Evolutionary conservation across 2,329 filamentous ascomycete genomes (phyloP).

Genomic region (Corynespora cassiicola): DNA sequence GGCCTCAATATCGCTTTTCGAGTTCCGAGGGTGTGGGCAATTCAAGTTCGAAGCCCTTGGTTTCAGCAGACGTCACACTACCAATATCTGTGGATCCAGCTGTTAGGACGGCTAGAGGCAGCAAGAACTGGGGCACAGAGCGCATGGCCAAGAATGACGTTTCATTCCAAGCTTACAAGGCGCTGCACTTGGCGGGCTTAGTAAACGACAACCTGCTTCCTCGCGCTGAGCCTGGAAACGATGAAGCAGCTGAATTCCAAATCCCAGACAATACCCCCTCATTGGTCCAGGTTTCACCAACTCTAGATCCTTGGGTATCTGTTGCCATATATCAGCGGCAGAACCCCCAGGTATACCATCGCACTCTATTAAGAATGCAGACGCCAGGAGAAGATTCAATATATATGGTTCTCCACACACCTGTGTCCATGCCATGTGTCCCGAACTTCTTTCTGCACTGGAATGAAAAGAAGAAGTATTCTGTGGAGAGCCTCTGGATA

Average conservation of each 20-base stretch:
- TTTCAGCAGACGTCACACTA: constrained; percentile 70
- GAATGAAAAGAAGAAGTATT: constrained; percentile 34
- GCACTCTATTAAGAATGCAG: constrained; percentile 22
- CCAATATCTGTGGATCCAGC: constrained; percentile 72
- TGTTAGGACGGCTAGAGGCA: constrained; percentile 62
- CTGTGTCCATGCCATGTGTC: constrained; percentile 24
- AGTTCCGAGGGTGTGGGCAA: no score
- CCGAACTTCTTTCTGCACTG: constrained; percentile 33
- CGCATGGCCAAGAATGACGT: constrained; percentile 79
- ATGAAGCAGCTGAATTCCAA: constrained; percentile 26
- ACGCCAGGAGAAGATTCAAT: constrained; percentile 16
- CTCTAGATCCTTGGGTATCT: constrained; percentile 38
- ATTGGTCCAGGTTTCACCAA: constrained; percentile 27
- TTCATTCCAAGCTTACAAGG: constrained; percentile 79
- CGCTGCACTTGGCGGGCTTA: constrained; percentile 72
- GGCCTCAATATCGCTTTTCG: constrained; percentile 71
- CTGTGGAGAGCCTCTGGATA: constrained; percentile 20
- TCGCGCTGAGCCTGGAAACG: constrained; percentile 40
- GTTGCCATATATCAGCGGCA: constrained; percentile 20
- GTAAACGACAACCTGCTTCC: constrained; percentile 83
- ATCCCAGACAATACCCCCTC: constrained; percentile 32
- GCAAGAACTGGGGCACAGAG: constrained; percentile 71
- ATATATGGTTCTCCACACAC: constrained; percentile 28
- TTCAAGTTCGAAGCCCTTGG: constrained; percentile 27
- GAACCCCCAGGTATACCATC: constrained; percentile 23